Conservation (phyloP, 2,329 filamentous ascomycete species). For the Monascus ruber region DNA sequence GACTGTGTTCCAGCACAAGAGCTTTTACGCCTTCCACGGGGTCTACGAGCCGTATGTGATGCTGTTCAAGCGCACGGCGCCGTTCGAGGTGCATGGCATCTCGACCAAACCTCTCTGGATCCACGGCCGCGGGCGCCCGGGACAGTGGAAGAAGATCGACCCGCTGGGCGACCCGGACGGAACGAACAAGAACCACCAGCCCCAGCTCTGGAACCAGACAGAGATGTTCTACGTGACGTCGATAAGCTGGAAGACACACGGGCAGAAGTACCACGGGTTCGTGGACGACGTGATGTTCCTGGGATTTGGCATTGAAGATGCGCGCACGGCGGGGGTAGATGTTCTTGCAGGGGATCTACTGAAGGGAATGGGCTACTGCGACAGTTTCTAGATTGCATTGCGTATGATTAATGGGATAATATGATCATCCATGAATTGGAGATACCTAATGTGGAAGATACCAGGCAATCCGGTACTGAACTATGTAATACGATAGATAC, state of each 20-base stretch:
- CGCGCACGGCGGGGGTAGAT: constrained; percentile 39
- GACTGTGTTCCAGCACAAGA: constrained; percentile 46
- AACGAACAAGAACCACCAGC: neutral
- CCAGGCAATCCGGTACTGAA: too few species aligned
- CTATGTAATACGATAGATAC: too few species aligned
- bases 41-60: constrained; percentile 48
- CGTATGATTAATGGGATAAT: too few species aligned
- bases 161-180: neutral
- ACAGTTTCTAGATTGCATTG: neutral
- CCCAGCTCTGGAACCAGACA: constrained; percentile 20
- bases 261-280: constrained; percentile 44
- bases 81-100: constrained; percentile 42
- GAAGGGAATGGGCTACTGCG: constrained; percentile 21
- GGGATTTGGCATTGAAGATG: constrained; percentile 47
- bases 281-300: constrained; percentile 46
- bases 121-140: constrained; percentile 33
- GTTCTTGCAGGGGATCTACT: constrained; percentile 41
- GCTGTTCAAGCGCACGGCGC: constrained; percentile 37
- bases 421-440: too few species aligned
- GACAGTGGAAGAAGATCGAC: constrained; percentile 12
- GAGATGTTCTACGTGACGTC: constrained; percentile 51
- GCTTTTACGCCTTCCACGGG: constrained; percentile 36
- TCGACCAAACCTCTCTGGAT: constrained; percentile 46
- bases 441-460: too few species aligned
- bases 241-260: constrained; percentile 42